Evolutionary conservation across 176 grass and related monocot genomes (phyloP).

Genomic region (Coix lacrymajobi): DNA sequence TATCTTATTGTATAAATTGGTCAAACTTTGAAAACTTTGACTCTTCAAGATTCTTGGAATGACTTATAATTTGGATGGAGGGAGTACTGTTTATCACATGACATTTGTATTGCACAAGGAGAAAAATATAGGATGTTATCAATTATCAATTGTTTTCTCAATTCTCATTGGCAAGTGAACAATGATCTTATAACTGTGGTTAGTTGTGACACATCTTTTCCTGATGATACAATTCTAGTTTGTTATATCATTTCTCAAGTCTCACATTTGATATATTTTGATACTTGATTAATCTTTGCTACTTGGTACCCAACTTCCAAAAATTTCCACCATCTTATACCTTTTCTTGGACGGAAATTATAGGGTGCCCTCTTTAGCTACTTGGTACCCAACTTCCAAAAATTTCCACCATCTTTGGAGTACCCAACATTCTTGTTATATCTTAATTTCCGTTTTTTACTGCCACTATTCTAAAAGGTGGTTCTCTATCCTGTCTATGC

Average conservation of each 20-base stretch:
- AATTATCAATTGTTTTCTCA: background rate
- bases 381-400: too few relatives aligned
- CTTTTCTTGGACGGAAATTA: background rate
- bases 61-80: too few relatives aligned
- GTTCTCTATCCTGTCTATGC: background rate
- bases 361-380: background rate
- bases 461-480: background rate
- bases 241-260: constrained; percentile 12
- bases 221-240: background rate
- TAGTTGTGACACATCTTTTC: background rate
- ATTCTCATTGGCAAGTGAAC: background rate
- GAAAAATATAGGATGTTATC: background rate
- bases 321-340: background rate
- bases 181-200: background rate
- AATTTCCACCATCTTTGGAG: too few relatives aligned
- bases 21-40: too few relatives aligned
- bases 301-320: background rate
- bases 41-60: too few relatives aligned
- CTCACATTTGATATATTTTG: background rate
- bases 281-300: background rate
- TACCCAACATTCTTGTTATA: too few relatives aligned
- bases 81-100: background rate
- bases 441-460: background rate
- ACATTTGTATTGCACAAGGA: background rate
- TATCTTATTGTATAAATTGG: too few relatives aligned